Evolutionary conservation across 768 basidiomycete genomes (phyloP).

Genomic region (Mycena vitilis): DNA sequence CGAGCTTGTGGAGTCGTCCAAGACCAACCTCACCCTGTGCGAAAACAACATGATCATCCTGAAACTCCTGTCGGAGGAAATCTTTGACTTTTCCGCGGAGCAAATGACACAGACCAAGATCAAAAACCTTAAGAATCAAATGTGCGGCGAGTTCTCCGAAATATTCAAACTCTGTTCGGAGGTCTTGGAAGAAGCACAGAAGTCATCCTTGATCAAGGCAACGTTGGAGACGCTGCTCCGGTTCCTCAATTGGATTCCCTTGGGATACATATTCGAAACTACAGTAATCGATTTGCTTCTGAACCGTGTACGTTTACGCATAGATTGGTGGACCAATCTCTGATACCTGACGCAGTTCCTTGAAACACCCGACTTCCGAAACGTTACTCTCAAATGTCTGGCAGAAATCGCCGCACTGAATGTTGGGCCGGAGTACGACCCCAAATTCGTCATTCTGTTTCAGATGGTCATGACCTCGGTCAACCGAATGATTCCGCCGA

Average conservation of each 20-base stretch:
- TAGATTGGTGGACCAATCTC: slow-evolving; percentile 27
- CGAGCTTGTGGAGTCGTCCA: slow-evolving; percentile 96
- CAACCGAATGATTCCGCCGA: slow-evolving; percentile 96
- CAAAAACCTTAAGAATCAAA: slow-evolving; percentile 96
- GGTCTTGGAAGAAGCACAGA: slow-evolving; percentile 96
- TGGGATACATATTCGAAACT: slow-evolving; percentile 99
- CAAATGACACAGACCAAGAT: slow-evolving; percentile 99
- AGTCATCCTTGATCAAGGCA: slow-evolving; percentile 92
- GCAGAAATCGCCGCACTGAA: slow-evolving; percentile 96
- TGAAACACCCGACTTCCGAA: slow-evolving; percentile 96
- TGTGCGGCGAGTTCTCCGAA: slow-evolving; percentile 97
- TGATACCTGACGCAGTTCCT: slow-evolving; percentile 76
- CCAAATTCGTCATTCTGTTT: slow-evolving; percentile 97
- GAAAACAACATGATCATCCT: slow-evolving; percentile 99
- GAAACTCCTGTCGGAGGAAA: slow-evolving; percentile 96
- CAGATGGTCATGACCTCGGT: slow-evolving; percentile 98
- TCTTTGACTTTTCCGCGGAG: slow-evolving; percentile 98
- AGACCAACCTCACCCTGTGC: slow-evolving; percentile 94
- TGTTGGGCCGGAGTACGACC: slow-evolving; percentile 96
- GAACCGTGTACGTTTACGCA: slow-evolving; percentile 74
- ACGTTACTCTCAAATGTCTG: slow-evolving; percentile 95
- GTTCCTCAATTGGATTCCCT: slow-evolving; percentile 99
- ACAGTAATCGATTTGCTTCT: slow-evolving; percentile 95
- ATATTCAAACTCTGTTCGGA: slow-evolving; percentile 98
- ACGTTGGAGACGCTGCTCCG: slow-evolving; percentile 94